Percentiles rank a stretch among this genome's conserved stretches.
Evolutionary conservation across 139 green algal genomes (phyloP).

Genomic region (Penium margaritaceum): DNA sequence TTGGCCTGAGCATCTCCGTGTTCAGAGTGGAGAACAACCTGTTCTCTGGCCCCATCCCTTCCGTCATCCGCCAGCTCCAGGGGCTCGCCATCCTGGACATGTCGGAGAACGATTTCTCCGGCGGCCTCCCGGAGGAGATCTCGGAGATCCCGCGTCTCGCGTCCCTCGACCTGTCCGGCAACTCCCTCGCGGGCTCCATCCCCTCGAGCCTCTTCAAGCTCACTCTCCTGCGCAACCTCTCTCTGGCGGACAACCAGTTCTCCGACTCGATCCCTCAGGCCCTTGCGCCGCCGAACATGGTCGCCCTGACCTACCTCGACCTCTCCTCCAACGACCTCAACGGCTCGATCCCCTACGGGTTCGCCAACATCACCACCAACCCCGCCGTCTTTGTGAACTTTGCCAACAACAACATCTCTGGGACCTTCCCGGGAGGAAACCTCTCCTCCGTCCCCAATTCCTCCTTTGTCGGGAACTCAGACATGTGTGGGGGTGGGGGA

Average conservation of each 20-base stretch:
- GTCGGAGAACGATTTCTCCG: constrained; percentile 4
- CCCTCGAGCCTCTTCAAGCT: background rate
- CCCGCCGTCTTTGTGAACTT: background rate
- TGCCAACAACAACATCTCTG: background rate
- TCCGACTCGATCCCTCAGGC: constrained; percentile 1
- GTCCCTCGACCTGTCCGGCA: constrained; percentile 6
- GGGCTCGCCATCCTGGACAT: constrained; percentile 4
- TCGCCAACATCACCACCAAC: background rate
- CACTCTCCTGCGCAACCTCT: background rate
- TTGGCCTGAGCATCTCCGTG: background rate
- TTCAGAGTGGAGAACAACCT: background rate
- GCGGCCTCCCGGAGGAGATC: constrained; percentile 6
- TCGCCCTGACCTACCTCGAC: constrained; percentile 6
- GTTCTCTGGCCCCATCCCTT: background rate
- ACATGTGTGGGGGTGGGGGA: background rate
- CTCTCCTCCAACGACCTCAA: constrained; percentile 14
- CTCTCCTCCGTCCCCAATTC: background rate
- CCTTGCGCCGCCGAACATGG: background rate
- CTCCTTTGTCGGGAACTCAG: background rate
- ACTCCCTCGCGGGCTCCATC: constrained; percentile 1
- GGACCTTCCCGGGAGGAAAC: background rate
- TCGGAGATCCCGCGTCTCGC: background rate
- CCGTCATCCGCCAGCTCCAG: background rate
- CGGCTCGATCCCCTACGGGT: constrained; percentile 1
- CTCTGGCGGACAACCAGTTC: background rate